Base-by-base conservation (phyloP, 257 asterid species). In the Solanum neorickii region DNA sequence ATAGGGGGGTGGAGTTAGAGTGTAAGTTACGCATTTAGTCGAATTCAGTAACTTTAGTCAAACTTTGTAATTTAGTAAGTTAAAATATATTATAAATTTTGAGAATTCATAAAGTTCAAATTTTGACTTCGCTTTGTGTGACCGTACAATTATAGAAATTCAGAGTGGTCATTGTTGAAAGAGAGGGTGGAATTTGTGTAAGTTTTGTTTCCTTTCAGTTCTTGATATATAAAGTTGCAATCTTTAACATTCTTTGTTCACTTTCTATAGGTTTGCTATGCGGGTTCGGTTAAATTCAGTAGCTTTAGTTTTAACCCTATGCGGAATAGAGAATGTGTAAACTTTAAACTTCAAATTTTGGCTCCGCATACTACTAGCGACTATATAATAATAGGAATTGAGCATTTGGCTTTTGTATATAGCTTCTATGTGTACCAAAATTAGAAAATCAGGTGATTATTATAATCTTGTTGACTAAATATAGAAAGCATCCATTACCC, bases 371-470 rank as follows among this genome's bases (percentile, higher is more conserved):
- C 0, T 0, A 4, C n/a, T 3, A 7, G 7, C n/a, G 6, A 14
- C 12, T 39, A 70, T 87, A 69, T 14, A 16, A 85, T 86, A 59
- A 41, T 88, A 44, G 47, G 49, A 62, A 84, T 46, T 52, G 37
- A 85, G 87, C 78, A 69, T 89, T 92, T 89, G 82, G 88, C 89
- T 31, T 88, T 82, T 84, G 84, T 84, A 88, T 92, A 88, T 88
- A 88, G 84, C 87, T 88, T 90, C 87, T 88, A 92, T 88, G 93
- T 91, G 93, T 92, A 83, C 89, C 92, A 90, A 91, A 88, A 87
- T 77, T 41, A 83, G 83, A 68, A 86, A 92, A 33, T 80, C 29
- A 47, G 85, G 92, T 77, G 89, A 70, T 86, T 91, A 89, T 87
- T 89, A 87, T 89, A 88, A 69, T 78, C 88, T 31, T 52, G 93